Base-by-base conservation (phyloP, 164 flowering plant genomes). In the Magnolia officinalis region DNA sequence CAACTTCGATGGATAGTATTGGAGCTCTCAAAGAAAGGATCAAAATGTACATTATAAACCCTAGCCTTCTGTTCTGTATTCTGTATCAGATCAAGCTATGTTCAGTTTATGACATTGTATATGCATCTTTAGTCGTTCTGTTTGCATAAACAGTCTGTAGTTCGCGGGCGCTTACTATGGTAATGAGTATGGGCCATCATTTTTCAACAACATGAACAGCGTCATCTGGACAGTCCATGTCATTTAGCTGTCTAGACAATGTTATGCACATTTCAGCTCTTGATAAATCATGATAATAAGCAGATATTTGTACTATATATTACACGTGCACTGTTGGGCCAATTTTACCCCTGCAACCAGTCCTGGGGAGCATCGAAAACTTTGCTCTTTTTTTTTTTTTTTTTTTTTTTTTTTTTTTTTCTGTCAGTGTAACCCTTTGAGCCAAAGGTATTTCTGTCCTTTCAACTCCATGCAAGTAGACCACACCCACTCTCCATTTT, bases 1-100 rank as follows among this genome's bases (percentile, higher is more conserved):
- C 90, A 31, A 94, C 98, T 26, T 76, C 96, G 24, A 72, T 86
- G 23, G 96, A 90, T 70, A 85, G 73, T 55, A 86, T 94, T 20
- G 90, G 83, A 52, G 85, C 84, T 68, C 82, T 92, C 59, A 90
- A 90, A 83, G 82, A 84, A 21, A 86, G 74, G 81, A 81, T 93
- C 63, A 89, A 89, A 78, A 75, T 63, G 98, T 94, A 89, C 6
- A 94, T 75, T 7, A 13, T 75, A 61, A 20, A 72, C 31, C 63
- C 23, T 70, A 10, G 8, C 31, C 55, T 71, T 65, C 23, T 64
- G n/a, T 67, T 58, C 19, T n/a, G 13, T 14, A 16, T 21, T 73
- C 52, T 3, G n/a, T 20, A 37, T 75, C 20, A 69, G 26, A 13
- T 8, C 26, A 70, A 69, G 20, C 31, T 61, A 78, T 23, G 24